Conservation (phyloP, 176 grass and related monocot species). For the Tillandsia fasciculata region DNA sequence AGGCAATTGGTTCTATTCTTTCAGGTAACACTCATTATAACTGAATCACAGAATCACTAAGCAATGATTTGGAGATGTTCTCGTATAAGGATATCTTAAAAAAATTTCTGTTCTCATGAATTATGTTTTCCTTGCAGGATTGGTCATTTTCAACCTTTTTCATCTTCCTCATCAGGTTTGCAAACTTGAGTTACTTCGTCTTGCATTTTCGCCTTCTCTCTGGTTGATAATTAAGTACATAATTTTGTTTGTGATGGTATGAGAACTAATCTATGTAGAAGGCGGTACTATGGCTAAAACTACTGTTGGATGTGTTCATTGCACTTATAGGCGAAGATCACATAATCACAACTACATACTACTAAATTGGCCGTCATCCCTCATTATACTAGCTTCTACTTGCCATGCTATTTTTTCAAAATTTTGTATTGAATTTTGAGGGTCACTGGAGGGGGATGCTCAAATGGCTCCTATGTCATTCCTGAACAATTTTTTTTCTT, state of each 20-base stretch:
- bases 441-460: too few relatives aligned
- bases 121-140: slow-evolving; percentile 23
- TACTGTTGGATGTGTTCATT: too few relatives aligned
- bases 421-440: too few relatives aligned
- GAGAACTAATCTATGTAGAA: not conserved
- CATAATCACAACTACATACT: too few relatives aligned
- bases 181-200: not conserved
- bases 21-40: slow-evolving; percentile 24
- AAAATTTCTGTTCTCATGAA: not conserved
- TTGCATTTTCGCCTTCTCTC: not conserved
- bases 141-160: slow-evolving; percentile 48
- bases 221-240: not conserved
- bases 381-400: too few relatives aligned
- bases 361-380: too few relatives aligned
- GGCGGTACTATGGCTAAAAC: not conserved
- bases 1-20: slow-evolving; percentile 31
- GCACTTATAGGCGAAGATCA: too few relatives aligned
- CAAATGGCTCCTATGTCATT: too few relatives aligned
- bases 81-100: not conserved
- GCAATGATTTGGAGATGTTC: not conserved
- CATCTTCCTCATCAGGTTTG: slow-evolving; percentile 45
- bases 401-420: too few relatives aligned
- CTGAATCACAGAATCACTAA: not conserved
- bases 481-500: too few relatives aligned
- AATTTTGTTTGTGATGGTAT: not conserved